phyloP scores from a whole-genome alignment of 2,329 filamentous ascomycete species.

The Helotiales sp. region DNA sequence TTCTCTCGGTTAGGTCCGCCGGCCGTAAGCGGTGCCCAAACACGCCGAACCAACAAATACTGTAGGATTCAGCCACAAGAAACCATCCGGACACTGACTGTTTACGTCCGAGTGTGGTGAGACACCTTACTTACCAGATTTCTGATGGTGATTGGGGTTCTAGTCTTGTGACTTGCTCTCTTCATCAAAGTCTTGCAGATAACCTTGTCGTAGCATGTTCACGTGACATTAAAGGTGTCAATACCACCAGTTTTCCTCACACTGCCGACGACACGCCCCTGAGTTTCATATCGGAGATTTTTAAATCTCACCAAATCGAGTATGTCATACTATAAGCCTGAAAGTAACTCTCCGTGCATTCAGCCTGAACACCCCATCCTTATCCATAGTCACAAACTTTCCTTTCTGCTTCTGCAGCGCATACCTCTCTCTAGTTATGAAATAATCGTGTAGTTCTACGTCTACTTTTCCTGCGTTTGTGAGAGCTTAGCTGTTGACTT shows the following conservation, averaged over 20 bases:
- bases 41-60: background rate
- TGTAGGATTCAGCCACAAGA: background rate
- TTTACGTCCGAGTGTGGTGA: too few relatives aligned
- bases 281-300: too few relatives aligned
- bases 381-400: slow-evolving; percentile 32
- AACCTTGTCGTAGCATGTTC: too few relatives aligned
- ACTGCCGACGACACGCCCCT: too few relatives aligned
- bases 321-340: slow-evolving; percentile 34
- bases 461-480: slow-evolving; percentile 42
- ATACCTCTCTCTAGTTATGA: slow-evolving; percentile 29
- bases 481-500: slow-evolving; percentile 51
- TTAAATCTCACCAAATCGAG: slow-evolving; percentile 11
- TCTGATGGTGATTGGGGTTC: too few relatives aligned
- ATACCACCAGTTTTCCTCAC: too few relatives aligned
- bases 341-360: slow-evolving; percentile 21
- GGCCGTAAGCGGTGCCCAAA: background rate
- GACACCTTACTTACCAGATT: too few relatives aligned
- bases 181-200: too few relatives aligned
- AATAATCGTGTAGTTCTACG: slow-evolving; percentile 31
- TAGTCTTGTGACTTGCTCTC: too few relatives aligned
- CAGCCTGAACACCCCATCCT: slow-evolving; percentile 25
- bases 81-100: background rate
- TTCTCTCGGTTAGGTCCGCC: background rate
- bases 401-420: slow-evolving; percentile 34
- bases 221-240: too few relatives aligned